Evolutionary conservation across 1,284 basidiomycete species (phyloP).

Genomic region (Erythrobasidium hasegawianum): DNA sequence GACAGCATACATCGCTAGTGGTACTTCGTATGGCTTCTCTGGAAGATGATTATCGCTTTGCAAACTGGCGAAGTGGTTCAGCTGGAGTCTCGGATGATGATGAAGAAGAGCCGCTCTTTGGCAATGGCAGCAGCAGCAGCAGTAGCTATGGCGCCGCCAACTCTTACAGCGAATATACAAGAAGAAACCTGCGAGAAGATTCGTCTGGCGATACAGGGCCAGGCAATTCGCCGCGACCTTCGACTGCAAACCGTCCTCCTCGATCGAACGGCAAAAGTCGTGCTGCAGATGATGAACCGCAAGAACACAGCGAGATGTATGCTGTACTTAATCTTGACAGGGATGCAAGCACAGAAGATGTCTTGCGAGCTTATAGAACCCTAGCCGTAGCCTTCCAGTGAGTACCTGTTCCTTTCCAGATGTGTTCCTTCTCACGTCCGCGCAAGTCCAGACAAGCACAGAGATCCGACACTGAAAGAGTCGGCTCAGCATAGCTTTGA

Average conservation of each 20-base stretch:
- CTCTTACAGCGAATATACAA: background rate
- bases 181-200: background rate
- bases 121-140: background rate
- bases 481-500: conserved; percentile 65
- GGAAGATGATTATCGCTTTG: conserved; percentile 26
- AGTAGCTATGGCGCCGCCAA: background rate
- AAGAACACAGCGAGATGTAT: conserved; percentile 34
- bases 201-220: too few relatives aligned
- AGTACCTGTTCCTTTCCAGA: conserved; percentile 1
- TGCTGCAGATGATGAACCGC: conserved; percentile 6
- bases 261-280: background rate
- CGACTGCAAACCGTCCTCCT: background rate
- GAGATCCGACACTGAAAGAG: conserved; percentile 58
- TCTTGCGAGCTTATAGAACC: conserved; percentile 37
- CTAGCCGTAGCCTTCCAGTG: conserved; percentile 38
- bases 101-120: conserved; percentile 14
- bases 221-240: too few relatives aligned
- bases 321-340: conserved; percentile 41
- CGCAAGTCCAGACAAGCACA: conserved; percentile 78
- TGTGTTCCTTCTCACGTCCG: too few relatives aligned
- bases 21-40: conserved; percentile 9
- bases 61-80: conserved; percentile 1
- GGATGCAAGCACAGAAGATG: conserved; percentile 37
- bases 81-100: background rate
- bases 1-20: background rate